Percentiles rank a stretch among this genome's conserved stretches.
phyloP scores from a whole-genome alignment of 345 rosid genomes.

The Pseudoturritis turrita region DNA sequence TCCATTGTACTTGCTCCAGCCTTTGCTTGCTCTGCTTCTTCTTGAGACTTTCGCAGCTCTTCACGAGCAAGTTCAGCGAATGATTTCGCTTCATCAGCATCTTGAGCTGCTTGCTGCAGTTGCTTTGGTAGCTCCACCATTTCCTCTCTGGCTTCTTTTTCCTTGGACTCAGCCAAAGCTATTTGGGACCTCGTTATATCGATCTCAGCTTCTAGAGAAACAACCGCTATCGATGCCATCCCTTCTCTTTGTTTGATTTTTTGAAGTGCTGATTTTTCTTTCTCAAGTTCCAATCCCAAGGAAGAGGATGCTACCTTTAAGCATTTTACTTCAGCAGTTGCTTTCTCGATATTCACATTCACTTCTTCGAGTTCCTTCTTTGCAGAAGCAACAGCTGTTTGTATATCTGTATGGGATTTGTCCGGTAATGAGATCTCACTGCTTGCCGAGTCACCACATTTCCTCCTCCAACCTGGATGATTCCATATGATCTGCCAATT shows the following conservation, averaged over 20 bases:
- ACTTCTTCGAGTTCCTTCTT: conserved; percentile 83
- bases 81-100: conserved; percentile 77
- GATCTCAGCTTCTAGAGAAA: conserved; percentile 74
- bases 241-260: conserved; percentile 76
- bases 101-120: conserved; percentile 63
- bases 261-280: conserved; percentile 54
- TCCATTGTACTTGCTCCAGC: conserved; percentile 69
- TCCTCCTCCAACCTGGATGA: conserved; percentile 46
- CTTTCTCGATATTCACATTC: conserved; percentile 70
- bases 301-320: conserved; percentile 67
- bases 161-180: conserved; percentile 53
- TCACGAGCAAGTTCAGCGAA: conserved; percentile 61
- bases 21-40: conserved; percentile 80
- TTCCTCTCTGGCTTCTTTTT: conserved; percentile 61
- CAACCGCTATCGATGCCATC: conserved; percentile 66
- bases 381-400: conserved; percentile 62
- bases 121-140: conserved; percentile 66
- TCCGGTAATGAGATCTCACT: conserved; percentile 35
- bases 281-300: conserved; percentile 61
- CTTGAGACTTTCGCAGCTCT: conserved; percentile 67
- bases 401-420: conserved; percentile 44
- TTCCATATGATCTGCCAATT: conserved; percentile 71
- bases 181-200: conserved; percentile 55
- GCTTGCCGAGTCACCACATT: not conserved
- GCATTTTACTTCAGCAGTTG: conserved; percentile 59